Evolutionary conservation across 805 yeast species (phyloP), one percentile per base, ranked within the genome.

Genomic region (Clavispora carvajalis): DNA sequence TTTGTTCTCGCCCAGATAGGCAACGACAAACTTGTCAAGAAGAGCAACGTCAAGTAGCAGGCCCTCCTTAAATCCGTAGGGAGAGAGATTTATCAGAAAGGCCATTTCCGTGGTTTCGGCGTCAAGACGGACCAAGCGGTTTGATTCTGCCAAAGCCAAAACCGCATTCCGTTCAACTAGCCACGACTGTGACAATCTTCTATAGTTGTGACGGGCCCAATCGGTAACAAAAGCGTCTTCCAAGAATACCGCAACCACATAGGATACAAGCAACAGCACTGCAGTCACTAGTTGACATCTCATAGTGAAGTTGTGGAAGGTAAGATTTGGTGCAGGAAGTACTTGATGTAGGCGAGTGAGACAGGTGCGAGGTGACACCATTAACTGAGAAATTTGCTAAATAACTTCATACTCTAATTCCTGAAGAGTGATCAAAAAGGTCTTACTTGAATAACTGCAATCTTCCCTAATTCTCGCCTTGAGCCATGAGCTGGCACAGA

Each of bases 141-240:
- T 53, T 5, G 46, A 33, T 22, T 52, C 53, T 4, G 69, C 54
- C 8, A 63, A 45, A 1, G 58, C 48, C 12, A 58, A 29, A 9
- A 59, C 30, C 16, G 52, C 38, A 5, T 51, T 47, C 15, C 50
- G 36, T 36, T 47, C 31, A 18, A 53, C 22, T 7, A 55, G 22
- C n/a, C 39, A 42, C n/a, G 33, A 39, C 29, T 43, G 37, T 22
- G 36, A 26, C 21, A 72, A 61, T 6, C 53, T 48, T 1, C 82
- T 82, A 22, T 74, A 56, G 37, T 67, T 70, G 22, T 62, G 63
- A 7, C 67, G 55, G 34, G 76, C 71, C 82, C 82, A 79, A 49
- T 80, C 86, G 24, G 63, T 63, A 13, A 58, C 58, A 52, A 72
- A 76, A 0, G 81, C 79, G 44, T 78, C 81, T 39, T 78, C 82